Percentiles rank a stretch among this genome's conserved stretches.
phyloP scores from a whole-genome alignment of 2,329 filamentous ascomycete species.

The Arachnomyces sp. region DNA sequence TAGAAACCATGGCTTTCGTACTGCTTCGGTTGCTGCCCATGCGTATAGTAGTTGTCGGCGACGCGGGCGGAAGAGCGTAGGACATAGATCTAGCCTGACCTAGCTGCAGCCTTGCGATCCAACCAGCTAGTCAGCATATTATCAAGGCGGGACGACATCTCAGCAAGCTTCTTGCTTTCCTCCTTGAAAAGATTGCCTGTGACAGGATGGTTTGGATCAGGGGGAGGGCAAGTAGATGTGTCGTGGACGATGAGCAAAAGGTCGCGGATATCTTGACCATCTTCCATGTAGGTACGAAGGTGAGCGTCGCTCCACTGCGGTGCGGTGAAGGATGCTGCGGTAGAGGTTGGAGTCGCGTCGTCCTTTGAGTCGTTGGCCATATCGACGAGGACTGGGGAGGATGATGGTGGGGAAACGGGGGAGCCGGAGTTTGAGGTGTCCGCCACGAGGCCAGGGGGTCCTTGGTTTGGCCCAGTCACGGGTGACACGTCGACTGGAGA shows the following conservation, averaged over 20 bases:
- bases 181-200: constrained; percentile 73
- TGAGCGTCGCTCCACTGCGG: constrained; percentile 79
- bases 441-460: constrained; percentile 57
- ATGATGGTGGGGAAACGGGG: constrained; percentile 54
- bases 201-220: constrained; percentile 75
- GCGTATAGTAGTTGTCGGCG: too few relatives aligned
- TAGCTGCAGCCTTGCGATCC: constrained; percentile 31
- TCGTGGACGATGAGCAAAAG: constrained; percentile 88
- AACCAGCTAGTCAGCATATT: constrained; percentile 78
- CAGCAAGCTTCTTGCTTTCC: constrained; percentile 74
- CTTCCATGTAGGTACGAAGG: constrained; percentile 83
- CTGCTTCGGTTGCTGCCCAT: too few relatives aligned
- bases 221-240: constrained; percentile 72
- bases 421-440: constrained; percentile 60
- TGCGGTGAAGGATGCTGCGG: constrained; percentile 47
- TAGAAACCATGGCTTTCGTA: too few relatives aligned
- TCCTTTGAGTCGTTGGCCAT: constrained; percentile 12
- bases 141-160: constrained; percentile 85
- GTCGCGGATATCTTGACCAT: constrained; percentile 79
- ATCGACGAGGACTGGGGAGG: constrained; percentile 48
- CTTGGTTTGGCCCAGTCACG: constrained; percentile 22
- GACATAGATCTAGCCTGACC: too few relatives aligned
- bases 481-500: constrained; percentile 62
- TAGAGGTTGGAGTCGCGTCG: constrained; percentile 42
- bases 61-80: too few relatives aligned